These are phyloP conservation scores for Fusarium sp. DNA, from an alignment of 2,329 filamentous ascomycete species.

Conservation along the genomic window DNA sequence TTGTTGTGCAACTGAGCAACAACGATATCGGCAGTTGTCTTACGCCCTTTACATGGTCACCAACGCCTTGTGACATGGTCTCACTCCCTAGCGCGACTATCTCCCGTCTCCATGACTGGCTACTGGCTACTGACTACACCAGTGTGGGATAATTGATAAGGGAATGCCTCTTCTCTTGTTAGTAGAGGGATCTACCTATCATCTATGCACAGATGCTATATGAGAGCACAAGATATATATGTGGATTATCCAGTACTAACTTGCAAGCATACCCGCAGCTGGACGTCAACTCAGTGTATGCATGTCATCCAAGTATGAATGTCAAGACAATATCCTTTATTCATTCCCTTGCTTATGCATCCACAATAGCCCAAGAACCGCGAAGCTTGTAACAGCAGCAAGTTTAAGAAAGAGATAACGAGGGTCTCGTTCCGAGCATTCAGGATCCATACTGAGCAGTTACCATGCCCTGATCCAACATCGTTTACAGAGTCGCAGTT, in stretches of 20 bases:
- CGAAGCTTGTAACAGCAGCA: background rate
- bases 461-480: slow-evolving; percentile 7
- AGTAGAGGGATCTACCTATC: background rate
- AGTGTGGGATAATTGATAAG: slow-evolving; percentile 12
- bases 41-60: slow-evolving; percentile 35
- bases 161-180: background rate
- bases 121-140: background rate
- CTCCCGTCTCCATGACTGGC: background rate
- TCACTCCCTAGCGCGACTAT: slow-evolving; percentile 7
- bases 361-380: background rate
- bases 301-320: background rate
- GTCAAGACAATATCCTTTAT: background rate
- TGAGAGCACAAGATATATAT: background rate
- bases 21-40: slow-evolving; percentile 29
- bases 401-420: background rate
- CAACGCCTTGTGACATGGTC: slow-evolving; percentile 25
- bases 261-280: background rate
- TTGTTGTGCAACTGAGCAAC: slow-evolving; percentile 1
- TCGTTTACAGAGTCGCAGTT: slow-evolving; percentile 12
- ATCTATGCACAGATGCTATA: background rate
- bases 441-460: slow-evolving; percentile 3
- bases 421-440: background rate
- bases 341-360: background rate
- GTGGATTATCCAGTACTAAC: background rate
- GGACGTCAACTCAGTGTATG: too few relatives aligned